Base-by-base conservation (phyloP, 306 rosid genomes). In the Fragaria nilgerrensis region DNA sequence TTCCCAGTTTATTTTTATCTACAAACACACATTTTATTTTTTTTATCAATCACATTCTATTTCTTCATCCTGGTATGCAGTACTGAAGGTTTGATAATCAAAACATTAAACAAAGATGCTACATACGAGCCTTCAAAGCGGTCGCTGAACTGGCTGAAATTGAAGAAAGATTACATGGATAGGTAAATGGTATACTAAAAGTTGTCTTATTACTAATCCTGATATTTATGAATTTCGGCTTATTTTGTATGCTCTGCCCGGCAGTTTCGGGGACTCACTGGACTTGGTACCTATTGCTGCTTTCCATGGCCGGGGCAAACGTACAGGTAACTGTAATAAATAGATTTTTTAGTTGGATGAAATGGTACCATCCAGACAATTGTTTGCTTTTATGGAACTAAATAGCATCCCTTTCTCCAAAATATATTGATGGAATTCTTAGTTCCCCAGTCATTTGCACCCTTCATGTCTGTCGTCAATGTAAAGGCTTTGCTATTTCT, bases 261-360 rank as follows among this genome's bases (percentile, higher is more conserved):
- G 84, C 91, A 92, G 99, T 80, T 85, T 95, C 48, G 99, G 99
- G 76, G 97, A 95, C 85, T 95, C 99, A 0, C 82, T 95, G 73
- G 97, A 95, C 89, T 87, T 92, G 97, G 99, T 90, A 29, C 97
- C 99, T 67, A 90, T 95, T 81, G 99, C 89, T 78, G 99, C 97
- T 76, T 95, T 95, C 75, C 92, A 91, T 10, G 99, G 99, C 32
- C 97, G 93, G 55, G 97, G 98, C 65, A 95, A 90, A 77, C 97
- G 97, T 71, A 87, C 97, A 90, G 98, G 97, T 95, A 75, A 85
- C 79, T 29, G 62, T 63, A 52, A 47, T 68, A 12, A 58, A 73
- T 43, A 73, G 76, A 32, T 12, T 48, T 55, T 36, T 78, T 78
- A 69, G 41, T 64, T 68, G 59, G 74, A 70, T 47, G 32, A 39